Percentiles rank a stretch among this genome's conserved stretches.
Evolutionary conservation across 1,284 basidiomycete genomes (phyloP).

Genomic region (Porodaedalea pini): DNA sequence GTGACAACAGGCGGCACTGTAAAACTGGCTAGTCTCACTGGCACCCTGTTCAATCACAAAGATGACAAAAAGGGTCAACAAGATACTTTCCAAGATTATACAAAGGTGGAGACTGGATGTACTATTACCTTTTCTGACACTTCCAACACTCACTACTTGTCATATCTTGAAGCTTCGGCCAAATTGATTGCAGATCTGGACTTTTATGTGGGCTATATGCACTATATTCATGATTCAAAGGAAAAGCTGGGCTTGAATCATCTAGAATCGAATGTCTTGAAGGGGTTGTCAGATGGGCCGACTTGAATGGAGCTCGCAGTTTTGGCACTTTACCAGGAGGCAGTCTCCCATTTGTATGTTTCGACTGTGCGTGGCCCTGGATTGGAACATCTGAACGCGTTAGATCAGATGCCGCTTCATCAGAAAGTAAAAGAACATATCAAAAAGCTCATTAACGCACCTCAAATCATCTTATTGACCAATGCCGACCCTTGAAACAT

Average conservation of each 20-base stretch:
- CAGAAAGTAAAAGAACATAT: slow-evolving; percentile 23
- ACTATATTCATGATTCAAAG: too few relatives aligned
- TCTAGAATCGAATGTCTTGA: too few relatives aligned
- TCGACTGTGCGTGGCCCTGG: slow-evolving; percentile 24
- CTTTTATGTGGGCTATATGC: too few relatives aligned
- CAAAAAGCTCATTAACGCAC: slow-evolving; percentile 23
- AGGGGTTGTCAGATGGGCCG: slow-evolving; percentile 28
- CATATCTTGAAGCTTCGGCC: slow-evolving; percentile 28
- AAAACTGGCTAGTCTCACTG: slow-evolving; percentile 30
- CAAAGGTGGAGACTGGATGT: not conserved
- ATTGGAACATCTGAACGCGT: slow-evolving; percentile 21
- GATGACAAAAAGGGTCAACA: slow-evolving; percentile 34
- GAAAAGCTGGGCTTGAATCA: too few relatives aligned
- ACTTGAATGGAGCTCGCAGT: slow-evolving; percentile 36
- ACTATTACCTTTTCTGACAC: slow-evolving; percentile 25
- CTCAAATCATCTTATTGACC: slow-evolving; percentile 23
- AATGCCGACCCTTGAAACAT: slow-evolving; percentile 4
- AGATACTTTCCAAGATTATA: slow-evolving; percentile 27
- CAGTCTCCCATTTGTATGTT: too few relatives aligned
- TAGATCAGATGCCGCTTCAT: slow-evolving; percentile 30
- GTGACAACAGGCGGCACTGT: slow-evolving; percentile 28
- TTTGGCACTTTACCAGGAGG: slow-evolving; percentile 31
- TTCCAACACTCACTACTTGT: slow-evolving; percentile 32
- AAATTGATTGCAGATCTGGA: slow-evolving; percentile 33
- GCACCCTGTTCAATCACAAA: slow-evolving; percentile 34